Evolutionary conservation across 1,284 basidiomycete species (phyloP), one percentile per base, ranked within the genome.

Genomic region (Malassezia arunalokei): DNA sequence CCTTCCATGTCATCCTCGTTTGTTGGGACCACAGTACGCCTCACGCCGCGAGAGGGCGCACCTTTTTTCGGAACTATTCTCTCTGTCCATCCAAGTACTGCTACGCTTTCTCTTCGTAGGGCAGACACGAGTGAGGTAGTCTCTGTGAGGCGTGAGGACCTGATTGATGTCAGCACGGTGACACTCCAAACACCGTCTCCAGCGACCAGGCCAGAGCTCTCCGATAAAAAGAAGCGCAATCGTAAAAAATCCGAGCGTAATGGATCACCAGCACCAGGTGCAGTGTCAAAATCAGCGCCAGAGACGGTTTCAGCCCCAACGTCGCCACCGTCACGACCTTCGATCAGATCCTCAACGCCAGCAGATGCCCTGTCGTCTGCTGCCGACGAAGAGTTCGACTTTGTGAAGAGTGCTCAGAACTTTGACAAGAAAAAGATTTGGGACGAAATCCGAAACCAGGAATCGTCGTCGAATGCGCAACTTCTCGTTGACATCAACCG

Each of bases 391-490:
- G 53, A 55, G 39, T 55, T 55, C 28, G 53, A 55, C 37, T 55
- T 49, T 39, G 44, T 42, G 32, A 55, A 55, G 43, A 55, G 48
- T 40, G 37, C 45, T 1, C 53, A 50, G 35, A 48, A 32, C 33
- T 55, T 55, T 42, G 53, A 55, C 39, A 55, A 55, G 39, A 55
- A 55, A 17, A 55, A 55, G 31, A 49, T 47, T 9, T 55, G 53
- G 53, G 53, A 55, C 8, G 53, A 55, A 33, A 55, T 55, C 35
- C 53, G 53, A 37, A 55, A 38, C 47, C 47, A 55, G n/a, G 43
- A 43, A 11, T 37, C 40, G 5, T 39, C 24, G 2, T 30, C 40
- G 8, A 33, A 15, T n/a, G 24, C 43, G 11, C 30, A 41, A 6
- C 41, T 55, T 3, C 53, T 55, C 9, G 53, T 55, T 7, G 40